Evolutionary conservation across 2,329 filamentous ascomycete species (phyloP), one percentile per base, ranked within the genome.

Genomic region (Hymenoscyphus salicellus): DNA sequence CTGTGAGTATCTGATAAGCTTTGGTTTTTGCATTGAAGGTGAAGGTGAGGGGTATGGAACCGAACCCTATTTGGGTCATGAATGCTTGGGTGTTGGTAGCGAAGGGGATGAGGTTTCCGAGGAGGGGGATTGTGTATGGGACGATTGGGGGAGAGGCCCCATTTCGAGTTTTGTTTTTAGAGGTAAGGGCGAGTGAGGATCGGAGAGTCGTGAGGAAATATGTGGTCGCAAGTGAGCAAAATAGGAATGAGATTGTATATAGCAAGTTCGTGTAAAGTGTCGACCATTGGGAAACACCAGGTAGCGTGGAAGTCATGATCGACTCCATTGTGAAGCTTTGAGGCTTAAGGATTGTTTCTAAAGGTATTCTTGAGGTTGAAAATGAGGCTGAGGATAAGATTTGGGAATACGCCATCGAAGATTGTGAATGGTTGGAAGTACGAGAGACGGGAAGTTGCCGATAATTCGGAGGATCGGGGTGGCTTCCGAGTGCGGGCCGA

Each of bases 41-140:
- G 23, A 46, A n/a, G n/a, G 26, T 5, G 58, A 7, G n/a, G n/a
- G 8, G 23, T 6, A 20, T 17, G 17, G 20, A 7, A 23, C 20
- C 36, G 46, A 14, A 69, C 68, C 70, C 57, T 8, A 69, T 55
- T 11, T 58, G 57, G n/a, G 26, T 38, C 5, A 72, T 16, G 20
- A 66, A 64, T 16, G 33, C 36, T 41, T 65, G 60, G 3, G 63
- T 69, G 33, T 71, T 59, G 10, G 66, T 63, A 5, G 63, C 66
- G 36, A 72, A 72, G 2, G 62, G 17, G 11, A 69, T 23, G 5
- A 71, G 33, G 28, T 72, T 70, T 4, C 68, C 70, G 14, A 71
- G 56, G 5, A 64, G 55, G 14, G 70, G 70, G 16, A 68, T 46
- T 0, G 60, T 33, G 8, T 70, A 71, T 1, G 69, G 69, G 8